These are phyloP conservation scores for Aspergillus candidus DNA, from an alignment of 2,329 filamentous ascomycete genomes.

Conservation along the genomic window DNA sequence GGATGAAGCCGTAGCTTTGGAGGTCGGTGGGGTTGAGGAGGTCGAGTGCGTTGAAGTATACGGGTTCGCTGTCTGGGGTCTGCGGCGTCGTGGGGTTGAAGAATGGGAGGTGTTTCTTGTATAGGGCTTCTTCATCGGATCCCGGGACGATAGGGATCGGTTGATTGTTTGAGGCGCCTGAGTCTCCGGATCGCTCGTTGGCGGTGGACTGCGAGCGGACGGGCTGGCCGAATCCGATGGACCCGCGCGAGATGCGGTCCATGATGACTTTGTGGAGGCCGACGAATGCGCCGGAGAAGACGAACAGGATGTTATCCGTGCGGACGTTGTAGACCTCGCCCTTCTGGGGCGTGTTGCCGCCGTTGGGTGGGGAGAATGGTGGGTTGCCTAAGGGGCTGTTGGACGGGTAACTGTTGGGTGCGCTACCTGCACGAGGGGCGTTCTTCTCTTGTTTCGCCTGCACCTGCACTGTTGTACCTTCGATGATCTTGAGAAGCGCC, in stretches of 20 bases:
- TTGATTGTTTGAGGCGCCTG: slow-evolving; percentile 21
- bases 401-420: slow-evolving; percentile 35
- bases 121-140: slow-evolving; percentile 58
- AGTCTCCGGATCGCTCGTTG: slow-evolving; percentile 19
- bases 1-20: slow-evolving; percentile 84
- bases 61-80: slow-evolving; percentile 37
- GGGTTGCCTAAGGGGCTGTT: slow-evolving; percentile 32
- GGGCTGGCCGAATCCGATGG: slow-evolving; percentile 86
- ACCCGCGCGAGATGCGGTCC: slow-evolving; percentile 76
- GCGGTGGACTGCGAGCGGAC: slow-evolving; percentile 52
- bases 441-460: slow-evolving; percentile 64
- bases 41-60: slow-evolving; percentile 57
- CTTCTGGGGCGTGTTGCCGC: slow-evolving; percentile 39
- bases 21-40: slow-evolving; percentile 69
- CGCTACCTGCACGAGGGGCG: slow-evolving; percentile 31
- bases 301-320: slow-evolving; percentile 94
- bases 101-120: slow-evolving; percentile 54
- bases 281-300: slow-evolving; percentile 92
- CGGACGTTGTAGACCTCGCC: slow-evolving; percentile 66
- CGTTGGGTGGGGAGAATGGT: slow-evolving; percentile 24
- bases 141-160: slow-evolving; percentile 52
- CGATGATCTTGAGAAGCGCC: slow-evolving; percentile 88
- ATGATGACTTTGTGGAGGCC: slow-evolving; percentile 83
- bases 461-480: slow-evolving; percentile 88
- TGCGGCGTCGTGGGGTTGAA: slow-evolving; percentile 51